Evolutionary conservation across 441 rosid genomes (phyloP).

Genomic region (Euphorbia corollata): DNA sequence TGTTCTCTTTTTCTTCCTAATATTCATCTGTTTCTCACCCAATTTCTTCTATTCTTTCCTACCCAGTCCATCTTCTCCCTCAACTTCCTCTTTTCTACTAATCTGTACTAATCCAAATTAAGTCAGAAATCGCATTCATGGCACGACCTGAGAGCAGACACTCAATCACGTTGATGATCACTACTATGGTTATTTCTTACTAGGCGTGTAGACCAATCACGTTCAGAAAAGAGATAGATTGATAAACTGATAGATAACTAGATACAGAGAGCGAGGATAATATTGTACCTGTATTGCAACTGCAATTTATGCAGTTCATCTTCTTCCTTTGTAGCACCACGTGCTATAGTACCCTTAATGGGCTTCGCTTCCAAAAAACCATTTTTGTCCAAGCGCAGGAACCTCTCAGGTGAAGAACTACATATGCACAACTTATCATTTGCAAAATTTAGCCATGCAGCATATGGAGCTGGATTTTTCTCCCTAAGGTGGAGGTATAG

Average conservation of each 20-base stretch:
- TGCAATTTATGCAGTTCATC: slow-evolving; percentile 59
- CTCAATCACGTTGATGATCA: no score
- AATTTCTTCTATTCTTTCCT: no score
- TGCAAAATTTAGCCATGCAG: slow-evolving; percentile 86
- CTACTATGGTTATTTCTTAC: neutral
- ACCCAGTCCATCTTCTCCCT: no score
- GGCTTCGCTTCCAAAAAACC: slow-evolving; percentile 79
- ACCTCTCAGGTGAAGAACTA: slow-evolving; percentile 92
- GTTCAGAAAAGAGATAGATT: neutral
- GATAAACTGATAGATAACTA: neutral
- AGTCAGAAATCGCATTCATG: no score
- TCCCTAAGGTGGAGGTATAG: slow-evolving; percentile 79
- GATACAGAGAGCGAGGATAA: neutral
- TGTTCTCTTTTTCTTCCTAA: no score
- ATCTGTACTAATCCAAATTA: no score
- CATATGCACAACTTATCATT: slow-evolving; percentile 61
- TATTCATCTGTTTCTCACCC: no score
- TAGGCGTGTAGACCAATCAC: neutral
- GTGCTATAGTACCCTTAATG: slow-evolving; percentile 82
- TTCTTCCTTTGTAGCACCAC: slow-evolving; percentile 62
- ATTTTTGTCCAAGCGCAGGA: slow-evolving; percentile 63
- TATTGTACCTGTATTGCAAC: slow-evolving; percentile 62
- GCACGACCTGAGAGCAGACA: no score
- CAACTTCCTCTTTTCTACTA: no score
- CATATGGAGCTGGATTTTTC: slow-evolving; percentile 90